phyloP scores from a whole-genome alignment of 345 rosid genomes.

The Lepidium aucheri region DNA sequence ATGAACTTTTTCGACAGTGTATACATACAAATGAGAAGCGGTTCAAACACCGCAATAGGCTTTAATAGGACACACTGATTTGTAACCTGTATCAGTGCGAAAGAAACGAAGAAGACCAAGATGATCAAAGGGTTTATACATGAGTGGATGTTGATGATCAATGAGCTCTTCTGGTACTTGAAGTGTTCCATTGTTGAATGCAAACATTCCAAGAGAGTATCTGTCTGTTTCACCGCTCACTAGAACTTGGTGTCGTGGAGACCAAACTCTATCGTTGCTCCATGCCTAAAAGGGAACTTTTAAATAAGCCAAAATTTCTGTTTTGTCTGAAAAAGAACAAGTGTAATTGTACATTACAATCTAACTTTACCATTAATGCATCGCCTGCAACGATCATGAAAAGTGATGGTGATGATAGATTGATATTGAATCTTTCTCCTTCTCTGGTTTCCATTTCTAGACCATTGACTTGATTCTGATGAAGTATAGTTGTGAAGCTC shows the following conservation, averaged over 20 bases:
- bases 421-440: constrained; percentile 37
- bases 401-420: constrained; percentile 36
- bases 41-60: constrained; percentile 35
- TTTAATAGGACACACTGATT: constrained; percentile 24
- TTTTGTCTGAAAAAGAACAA: neutral
- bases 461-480: constrained; percentile 49
- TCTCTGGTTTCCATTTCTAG: constrained; percentile 41
- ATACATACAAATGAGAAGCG: neutral
- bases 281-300: constrained; percentile 28
- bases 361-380: constrained; percentile 36
- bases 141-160: constrained; percentile 32
- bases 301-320: neutral
- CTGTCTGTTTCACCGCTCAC: constrained; percentile 26
- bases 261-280: constrained; percentile 33
- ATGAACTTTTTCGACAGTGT: neutral
- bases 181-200: constrained; percentile 21
- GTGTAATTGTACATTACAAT: neutral
- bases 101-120: constrained; percentile 24
- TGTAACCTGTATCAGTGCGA: constrained; percentile 11
- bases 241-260: constrained; percentile 33
- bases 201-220: constrained; percentile 34
- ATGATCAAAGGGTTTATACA: constrained; percentile 31
- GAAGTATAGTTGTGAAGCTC: constrained; percentile 52
- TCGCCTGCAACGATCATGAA: constrained; percentile 55
- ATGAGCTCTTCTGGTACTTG: constrained; percentile 27